phyloP scores from a whole-genome alignment of 2,329 filamentous ascomycete species.

The Colletotrichum lindemuthianum region DNA sequence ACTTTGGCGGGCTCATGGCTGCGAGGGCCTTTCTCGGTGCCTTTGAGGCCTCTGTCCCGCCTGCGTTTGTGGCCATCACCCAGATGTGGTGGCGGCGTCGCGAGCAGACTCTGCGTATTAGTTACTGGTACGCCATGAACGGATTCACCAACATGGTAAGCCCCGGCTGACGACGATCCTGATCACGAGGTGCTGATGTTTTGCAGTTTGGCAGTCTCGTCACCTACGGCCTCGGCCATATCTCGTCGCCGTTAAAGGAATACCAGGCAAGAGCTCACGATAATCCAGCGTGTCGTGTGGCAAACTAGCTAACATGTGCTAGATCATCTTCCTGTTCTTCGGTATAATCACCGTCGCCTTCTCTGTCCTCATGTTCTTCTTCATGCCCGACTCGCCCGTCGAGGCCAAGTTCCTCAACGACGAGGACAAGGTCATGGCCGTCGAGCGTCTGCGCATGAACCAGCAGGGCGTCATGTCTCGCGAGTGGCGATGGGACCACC shows the following conservation, averaged over 20 bases:
- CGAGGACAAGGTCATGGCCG: slow-evolving; percentile 66
- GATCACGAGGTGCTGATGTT: slow-evolving; percentile 25
- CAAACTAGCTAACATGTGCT: not conserved
- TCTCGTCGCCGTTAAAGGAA: slow-evolving; percentile 43
- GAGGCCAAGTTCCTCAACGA: slow-evolving; percentile 65
- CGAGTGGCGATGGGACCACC: slow-evolving; percentile 54
- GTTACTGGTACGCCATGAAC: slow-evolving; percentile 46
- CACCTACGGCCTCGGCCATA: slow-evolving; percentile 68
- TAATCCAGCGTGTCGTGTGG: not conserved
- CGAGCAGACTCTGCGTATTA: slow-evolving; percentile 46
- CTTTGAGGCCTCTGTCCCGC: slow-evolving; percentile 61
- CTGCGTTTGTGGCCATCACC: slow-evolving; percentile 59
- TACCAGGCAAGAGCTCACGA: slow-evolving; percentile 55
- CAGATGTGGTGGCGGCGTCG: slow-evolving; percentile 50
- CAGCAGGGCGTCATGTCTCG: slow-evolving; percentile 54
- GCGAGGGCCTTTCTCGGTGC: slow-evolving; percentile 57
- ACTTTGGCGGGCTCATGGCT: slow-evolving; percentile 57
- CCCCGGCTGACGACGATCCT: not conserved
- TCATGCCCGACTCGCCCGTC: slow-evolving; percentile 73
- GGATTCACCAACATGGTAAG: slow-evolving; percentile 39
- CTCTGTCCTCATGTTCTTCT: slow-evolving; percentile 59
- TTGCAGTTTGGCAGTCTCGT: slow-evolving; percentile 61
- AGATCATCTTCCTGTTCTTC: slow-evolving; percentile 66
- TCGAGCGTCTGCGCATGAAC: slow-evolving; percentile 65
- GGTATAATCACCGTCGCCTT: slow-evolving; percentile 61